A percentile compares a stretch with the other conserved stretches of the same genome.
Conservation (phyloP, 2,329 filamentous ascomycete genomes). For the Chrysosporium keratinophilum region DNA sequence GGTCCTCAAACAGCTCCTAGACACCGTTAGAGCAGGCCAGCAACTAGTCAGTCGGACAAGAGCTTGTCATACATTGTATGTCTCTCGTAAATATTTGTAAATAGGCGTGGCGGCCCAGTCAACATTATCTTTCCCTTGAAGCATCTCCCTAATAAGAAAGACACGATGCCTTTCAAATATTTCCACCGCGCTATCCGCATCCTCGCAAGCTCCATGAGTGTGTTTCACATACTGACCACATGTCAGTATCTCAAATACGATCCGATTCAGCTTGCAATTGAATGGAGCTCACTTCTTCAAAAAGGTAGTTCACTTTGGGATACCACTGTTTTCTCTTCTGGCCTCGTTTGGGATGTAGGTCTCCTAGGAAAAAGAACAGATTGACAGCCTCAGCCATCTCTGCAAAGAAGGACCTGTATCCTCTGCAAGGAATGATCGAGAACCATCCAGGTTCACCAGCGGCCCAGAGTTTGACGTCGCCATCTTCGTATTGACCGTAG, state of each 20-base stretch:
- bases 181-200: conserved; percentile 38
- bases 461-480: conserved; percentile 50
- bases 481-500: conserved; percentile 45
- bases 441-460: conserved; percentile 55
- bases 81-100: conserved; percentile 36
- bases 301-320: conserved; percentile 31
- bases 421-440: conserved; percentile 44
- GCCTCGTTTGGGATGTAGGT: conserved; percentile 41
- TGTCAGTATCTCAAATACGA: neutral
- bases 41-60: neutral
- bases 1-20: conserved; percentile 11
- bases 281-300: conserved; percentile 29
- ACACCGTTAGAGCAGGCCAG: neutral
- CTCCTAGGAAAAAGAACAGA: conserved; percentile 52
- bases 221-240: conserved; percentile 32
- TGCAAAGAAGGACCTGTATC: conserved; percentile 44
- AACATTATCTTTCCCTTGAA: conserved; percentile 36
- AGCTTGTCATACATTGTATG: conserved; percentile 29
- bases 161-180: conserved; percentile 37
- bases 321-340: conserved; percentile 26
- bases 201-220: conserved; percentile 34
- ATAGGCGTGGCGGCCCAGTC: conserved; percentile 38
- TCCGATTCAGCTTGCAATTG: neutral
- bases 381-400: conserved; percentile 51
- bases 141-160: conserved; percentile 40